Conservation (phyloP, 805 yeast species). For the Ogataea ganodermae region DNA sequence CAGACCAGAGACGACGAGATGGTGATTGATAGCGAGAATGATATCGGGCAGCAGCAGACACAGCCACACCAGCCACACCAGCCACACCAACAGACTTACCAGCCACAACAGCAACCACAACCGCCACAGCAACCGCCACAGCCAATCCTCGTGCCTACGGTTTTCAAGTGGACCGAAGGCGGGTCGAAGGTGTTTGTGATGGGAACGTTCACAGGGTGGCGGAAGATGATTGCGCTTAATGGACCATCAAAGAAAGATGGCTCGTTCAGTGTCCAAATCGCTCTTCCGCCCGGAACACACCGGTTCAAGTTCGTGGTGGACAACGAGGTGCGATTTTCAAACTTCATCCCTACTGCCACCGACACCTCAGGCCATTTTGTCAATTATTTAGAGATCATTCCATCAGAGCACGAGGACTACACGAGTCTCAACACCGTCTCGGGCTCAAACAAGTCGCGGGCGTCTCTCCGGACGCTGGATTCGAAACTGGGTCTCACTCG, state of each 20-base stretch:
- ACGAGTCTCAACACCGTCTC: conserved; percentile 20
- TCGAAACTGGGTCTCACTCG: conserved; percentile 63
- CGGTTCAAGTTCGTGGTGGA: conserved; percentile 92
- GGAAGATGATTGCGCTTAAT: conserved; percentile 90
- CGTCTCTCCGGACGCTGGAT: conserved; percentile 46
- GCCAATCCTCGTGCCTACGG: conserved; percentile 48
- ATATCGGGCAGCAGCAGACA: conserved; percentile 28
- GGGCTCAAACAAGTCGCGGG: conserved; percentile 25
- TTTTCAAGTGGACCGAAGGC: conserved; percentile 93
- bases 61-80: conserved; percentile 17
- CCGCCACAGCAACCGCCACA: conserved; percentile 20
- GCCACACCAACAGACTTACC: conserved; percentile 11
- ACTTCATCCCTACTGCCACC: conserved; percentile 91
- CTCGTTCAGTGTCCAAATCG: conserved; percentile 66
- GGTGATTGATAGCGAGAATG: conserved; percentile 31
- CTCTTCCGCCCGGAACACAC: conserved; percentile 88
- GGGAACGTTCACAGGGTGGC: conserved; percentile 97
- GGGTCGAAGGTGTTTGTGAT: conserved; percentile 94
- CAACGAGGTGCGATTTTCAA: conserved; percentile 86
- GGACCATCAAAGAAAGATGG: conserved; percentile 50
- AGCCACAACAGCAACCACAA: background rate
- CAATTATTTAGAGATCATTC: conserved; percentile 76
- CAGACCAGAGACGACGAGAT: conserved; percentile 34
- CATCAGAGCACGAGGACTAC: conserved; percentile 33
- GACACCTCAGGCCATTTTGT: conserved; percentile 96